A percentile compares a stretch with the other conserved stretches of the same genome.
These are phyloP conservation scores for Penicillium sp. DNA, from an alignment of 2,329 filamentous ascomycete species.

Conservation along the genomic window DNA sequence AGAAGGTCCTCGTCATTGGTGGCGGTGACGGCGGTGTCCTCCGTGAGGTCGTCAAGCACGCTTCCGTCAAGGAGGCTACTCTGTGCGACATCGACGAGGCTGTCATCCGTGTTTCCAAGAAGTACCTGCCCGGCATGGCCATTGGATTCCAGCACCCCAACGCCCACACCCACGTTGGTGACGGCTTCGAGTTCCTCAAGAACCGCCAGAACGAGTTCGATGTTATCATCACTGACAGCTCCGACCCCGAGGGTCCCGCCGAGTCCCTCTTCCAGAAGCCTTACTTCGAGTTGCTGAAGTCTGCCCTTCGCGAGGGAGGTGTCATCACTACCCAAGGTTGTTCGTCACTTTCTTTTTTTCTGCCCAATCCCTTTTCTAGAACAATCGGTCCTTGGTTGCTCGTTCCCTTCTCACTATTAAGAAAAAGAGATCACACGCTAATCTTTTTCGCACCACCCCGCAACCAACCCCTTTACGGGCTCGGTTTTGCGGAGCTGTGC, in stretches of 20 bases:
- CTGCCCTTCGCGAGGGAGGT: conserved; percentile 88
- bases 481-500: conserved; percentile 32
- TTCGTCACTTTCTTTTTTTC: conserved; percentile 72
- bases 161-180: conserved; percentile 86
- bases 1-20: conserved; percentile 97
- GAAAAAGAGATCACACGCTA: conserved; percentile 20
- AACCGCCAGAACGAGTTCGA: conserved; percentile 97
- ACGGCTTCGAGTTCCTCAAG: conserved; percentile 97
- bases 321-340: conserved; percentile 99
- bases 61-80: conserved; percentile 89
- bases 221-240: conserved; percentile 99
- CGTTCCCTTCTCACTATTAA: conserved; percentile 3
- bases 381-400: conserved; percentile 41
- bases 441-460: conserved; percentile 27
- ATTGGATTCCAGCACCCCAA: conserved; percentile 92
- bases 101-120: conserved; percentile 96
- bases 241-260: conserved; percentile 93
- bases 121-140: conserved; percentile 93
- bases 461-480: conserved; percentile 30
- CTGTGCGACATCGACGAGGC: conserved; percentile 99
- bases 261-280: conserved; percentile 97
- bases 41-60: conserved; percentile 98
- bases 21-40: conserved; percentile 97
- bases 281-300: conserved; percentile 92
- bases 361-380: conserved; percentile 61